phyloP scores from a whole-genome alignment of 2,329 filamentous ascomycete genomes.

The Arthrobotrys conoides region DNA sequence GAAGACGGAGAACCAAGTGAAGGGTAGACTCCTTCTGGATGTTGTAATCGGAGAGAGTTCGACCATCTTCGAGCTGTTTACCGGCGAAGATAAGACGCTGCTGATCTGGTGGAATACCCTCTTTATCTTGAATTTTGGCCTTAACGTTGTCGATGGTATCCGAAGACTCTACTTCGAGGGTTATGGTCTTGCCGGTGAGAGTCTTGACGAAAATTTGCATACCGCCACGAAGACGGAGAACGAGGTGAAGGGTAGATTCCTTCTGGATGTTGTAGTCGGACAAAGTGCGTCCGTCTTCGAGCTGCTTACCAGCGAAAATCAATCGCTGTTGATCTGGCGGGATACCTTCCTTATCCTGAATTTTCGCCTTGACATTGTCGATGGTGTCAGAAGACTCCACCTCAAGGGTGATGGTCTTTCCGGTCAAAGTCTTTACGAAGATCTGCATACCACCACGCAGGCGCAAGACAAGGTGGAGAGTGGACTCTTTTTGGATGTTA shows the following conservation, averaged over 20 bases:
- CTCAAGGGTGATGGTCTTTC: slow-evolving; percentile 78
- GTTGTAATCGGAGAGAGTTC: slow-evolving; percentile 94
- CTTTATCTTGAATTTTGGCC: slow-evolving; percentile 84
- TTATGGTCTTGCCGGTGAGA: slow-evolving; percentile 85
- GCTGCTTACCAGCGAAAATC: slow-evolving; percentile 96
- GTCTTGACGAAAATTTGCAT: slow-evolving; percentile 64
- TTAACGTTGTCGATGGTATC: slow-evolving; percentile 97
- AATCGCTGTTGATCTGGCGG: slow-evolving; percentile 95
- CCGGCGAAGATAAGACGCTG: slow-evolving; percentile 94
- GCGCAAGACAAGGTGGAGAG: slow-evolving; percentile 83
- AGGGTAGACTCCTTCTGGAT: slow-evolving; percentile 93
- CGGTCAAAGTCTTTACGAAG: slow-evolving; percentile 86
- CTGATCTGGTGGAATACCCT: slow-evolving; percentile 92
- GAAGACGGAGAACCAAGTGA: slow-evolving; percentile 83
- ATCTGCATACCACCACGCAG: slow-evolving; percentile 88
- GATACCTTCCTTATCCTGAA: slow-evolving; percentile 97
- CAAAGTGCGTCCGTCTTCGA: slow-evolving; percentile 83
- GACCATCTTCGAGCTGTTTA: slow-evolving; percentile 93
- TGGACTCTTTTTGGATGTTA: slow-evolving; percentile 95
- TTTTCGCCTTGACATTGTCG: slow-evolving; percentile 97
- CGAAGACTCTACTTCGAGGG: slow-evolving; percentile 87
- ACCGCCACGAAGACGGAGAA: slow-evolving; percentile 64
- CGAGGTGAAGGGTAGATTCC: slow-evolving; percentile 77
- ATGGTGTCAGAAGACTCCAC: slow-evolving; percentile 79
- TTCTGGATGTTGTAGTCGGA: slow-evolving; percentile 97